Evolutionary conservation across 1,284 basidiomycete species (phyloP).

Genomic region (Ceratobasidium papillatum): DNA sequence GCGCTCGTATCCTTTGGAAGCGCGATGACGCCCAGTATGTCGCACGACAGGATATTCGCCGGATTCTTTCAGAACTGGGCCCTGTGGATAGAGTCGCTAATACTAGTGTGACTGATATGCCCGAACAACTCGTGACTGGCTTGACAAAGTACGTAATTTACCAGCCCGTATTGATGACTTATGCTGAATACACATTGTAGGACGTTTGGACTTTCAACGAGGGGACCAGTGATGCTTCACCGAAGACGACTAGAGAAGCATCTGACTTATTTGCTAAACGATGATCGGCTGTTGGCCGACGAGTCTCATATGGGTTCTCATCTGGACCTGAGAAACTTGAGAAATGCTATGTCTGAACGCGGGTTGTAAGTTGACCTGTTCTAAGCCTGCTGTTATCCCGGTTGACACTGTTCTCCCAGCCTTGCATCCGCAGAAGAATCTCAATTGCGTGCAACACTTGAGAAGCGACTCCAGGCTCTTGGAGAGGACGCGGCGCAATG

Average conservation of each 20-base stretch:
- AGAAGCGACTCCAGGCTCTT: constrained; percentile 24
- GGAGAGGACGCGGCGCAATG: constrained; percentile 27
- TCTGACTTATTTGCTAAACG: constrained; percentile 62
- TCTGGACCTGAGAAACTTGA: constrained; percentile 63
- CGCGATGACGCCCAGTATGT: constrained; percentile 62
- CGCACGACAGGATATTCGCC: constrained; percentile 37
- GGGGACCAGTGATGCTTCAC: constrained; percentile 63
- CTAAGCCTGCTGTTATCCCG: background rate
- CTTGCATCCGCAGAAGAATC: constrained; percentile 29
- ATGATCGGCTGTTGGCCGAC: constrained; percentile 65
- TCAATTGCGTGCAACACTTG: constrained; percentile 14
- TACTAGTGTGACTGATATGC: constrained; percentile 25
- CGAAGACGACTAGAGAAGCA: constrained; percentile 65
- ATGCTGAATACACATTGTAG: constrained; percentile 26
- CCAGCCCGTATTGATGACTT: background rate
- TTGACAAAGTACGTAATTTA: constrained; percentile 29
- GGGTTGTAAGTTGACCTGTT: constrained; percentile 66
- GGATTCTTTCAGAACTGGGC: constrained; percentile 42
- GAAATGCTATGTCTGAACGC: constrained; percentile 72
- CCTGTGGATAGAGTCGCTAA: constrained; percentile 47
- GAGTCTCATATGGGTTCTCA: constrained; percentile 58
- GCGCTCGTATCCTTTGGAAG: constrained; percentile 71
- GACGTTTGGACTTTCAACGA: constrained; percentile 63
- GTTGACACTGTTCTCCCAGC: background rate
- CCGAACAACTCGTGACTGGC: constrained; percentile 51